Base-by-base conservation (phyloP, 441 rosid genomes). In the Euphorbia corollata region DNA sequence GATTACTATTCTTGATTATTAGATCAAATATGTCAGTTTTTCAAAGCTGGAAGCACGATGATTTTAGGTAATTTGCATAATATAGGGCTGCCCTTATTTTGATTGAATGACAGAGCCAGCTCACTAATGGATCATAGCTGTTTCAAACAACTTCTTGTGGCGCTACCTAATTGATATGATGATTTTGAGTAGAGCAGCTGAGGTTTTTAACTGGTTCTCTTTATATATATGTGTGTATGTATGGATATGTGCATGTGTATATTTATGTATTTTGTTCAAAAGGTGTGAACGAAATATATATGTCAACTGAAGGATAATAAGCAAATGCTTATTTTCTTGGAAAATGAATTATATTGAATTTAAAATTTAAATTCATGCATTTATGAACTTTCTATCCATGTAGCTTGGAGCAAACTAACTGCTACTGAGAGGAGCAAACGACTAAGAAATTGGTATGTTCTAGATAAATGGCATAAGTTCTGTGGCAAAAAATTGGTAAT, bases 361-460 rank as follows among this genome's bases (percentile, higher is more conserved):
- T 32, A 16, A 48, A 48, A 12, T 43, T 2, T 43, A 43, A n/a
- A n/a, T n/a, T n/a, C n/a, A n/a, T n/a, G n/a, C n/a, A n/a, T n/a
- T n/a, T n/a, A n/a, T n/a, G n/a, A n/a, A n/a, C 32, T 59, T 9
- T 64, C 61, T 56, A 41, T 69, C 43, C 68, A 18, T 68, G 50
- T 74, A 94, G 99, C 94, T 67, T 94, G 99, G 98, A 91, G 99
- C 81, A 91, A 79, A 74, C 73, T 77, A 65, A 84, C 98, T 60
- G 97, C 97, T 66, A 78, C 80, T 63, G 95, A 89, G 71, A 88
- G 99, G 85, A 91, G 97, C 84, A 84, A 78, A 78, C 71, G 24
- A 67, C 75, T 94, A 66, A 78, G 94, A 64, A 87, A 78, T 79
- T 94, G 99, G 99, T 94, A 86, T 64, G 1, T 20, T 61, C 50